A percentile compares a stretch with the other conserved stretches of the same genome.
Evolutionary conservation across 2,329 filamentous ascomycete genomes (phyloP).

Genomic region (Fusarium nygamai): DNA sequence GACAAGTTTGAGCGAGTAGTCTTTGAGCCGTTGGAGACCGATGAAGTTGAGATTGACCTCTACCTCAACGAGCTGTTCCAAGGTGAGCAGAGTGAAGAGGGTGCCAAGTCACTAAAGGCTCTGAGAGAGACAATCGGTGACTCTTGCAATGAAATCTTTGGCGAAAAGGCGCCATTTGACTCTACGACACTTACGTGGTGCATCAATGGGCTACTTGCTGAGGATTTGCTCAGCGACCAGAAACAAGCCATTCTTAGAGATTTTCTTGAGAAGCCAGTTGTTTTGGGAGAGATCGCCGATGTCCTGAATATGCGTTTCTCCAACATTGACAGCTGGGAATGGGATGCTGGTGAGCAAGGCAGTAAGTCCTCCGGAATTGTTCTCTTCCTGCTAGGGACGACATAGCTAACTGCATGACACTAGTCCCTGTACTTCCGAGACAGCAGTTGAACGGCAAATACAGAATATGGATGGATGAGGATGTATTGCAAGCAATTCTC

Average conservation of each 20-base stretch:
- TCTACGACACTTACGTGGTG: background rate
- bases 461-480: conserved; percentile 1
- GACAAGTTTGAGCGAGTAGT: background rate
- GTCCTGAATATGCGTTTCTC: background rate
- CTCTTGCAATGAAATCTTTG: background rate
- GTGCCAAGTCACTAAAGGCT: background rate
- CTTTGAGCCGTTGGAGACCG: background rate
- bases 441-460: background rate
- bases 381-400: background rate
- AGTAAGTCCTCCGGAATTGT: background rate
- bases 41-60: background rate
- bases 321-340: background rate
- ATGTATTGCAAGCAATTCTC: background rate
- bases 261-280: background rate
- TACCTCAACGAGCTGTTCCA: background rate
- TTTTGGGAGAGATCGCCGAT: background rate
- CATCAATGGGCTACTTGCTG: background rate
- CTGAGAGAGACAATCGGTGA: background rate
- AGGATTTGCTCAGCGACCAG: background rate
- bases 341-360: background rate
- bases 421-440: background rate
- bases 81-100: background rate
- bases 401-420: background rate
- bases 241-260: conserved; percentile 4
- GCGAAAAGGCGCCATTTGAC: background rate